Base-by-base conservation (phyloP, 179 eudicot genomes). In the Beta corolliflora region DNA sequence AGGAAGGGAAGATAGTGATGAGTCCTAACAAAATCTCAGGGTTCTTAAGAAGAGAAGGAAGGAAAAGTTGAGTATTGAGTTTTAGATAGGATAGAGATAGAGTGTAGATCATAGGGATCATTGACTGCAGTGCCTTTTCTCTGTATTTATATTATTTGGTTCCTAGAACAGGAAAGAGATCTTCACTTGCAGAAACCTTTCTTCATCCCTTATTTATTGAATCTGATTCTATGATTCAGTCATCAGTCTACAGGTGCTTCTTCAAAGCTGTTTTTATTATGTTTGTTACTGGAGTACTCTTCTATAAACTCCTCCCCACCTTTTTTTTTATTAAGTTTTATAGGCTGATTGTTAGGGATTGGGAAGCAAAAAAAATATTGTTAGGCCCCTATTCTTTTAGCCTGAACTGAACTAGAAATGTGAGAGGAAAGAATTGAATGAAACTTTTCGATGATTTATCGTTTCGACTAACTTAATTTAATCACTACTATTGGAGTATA, bases 131-230 rank as follows among this genome's bases (percentile, higher is more conserved):
- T 71, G 83, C 76, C 45, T 73, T 69, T 68, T 76, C 46, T 53
- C 70, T 85, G 85, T 58, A 83, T 29, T 73, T 9, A 64, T 78
- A 81, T 68, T 75, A 45, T 70, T 76, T 70, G 61, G 75, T 84
- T 65, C 46, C 86, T 76, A 36, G 52, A 81, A 71, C n/a, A 68
- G 81, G 74, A 77, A 77, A 75, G 85, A 87, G 84, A 78, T 81
- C 82, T 80, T 59, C 77, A 71, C 29, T 79, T 74, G 77, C 82
- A 81, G 86, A 66, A 72, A 59, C 19, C 79, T 65, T n/a, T 44
- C 45, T 61, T 52, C 41, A n/a, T 73, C 76, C 71, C 67, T 29
- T 60, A 86, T 86, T 86, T 86, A 86, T 84, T 81, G 85, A 76
- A 67, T 64, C 53, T 36, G 77, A 73, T 81, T 59, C 78, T 77